Base-by-base conservation (phyloP, 805 yeast genomes). In the Kluyveromyces lactis region DNA sequence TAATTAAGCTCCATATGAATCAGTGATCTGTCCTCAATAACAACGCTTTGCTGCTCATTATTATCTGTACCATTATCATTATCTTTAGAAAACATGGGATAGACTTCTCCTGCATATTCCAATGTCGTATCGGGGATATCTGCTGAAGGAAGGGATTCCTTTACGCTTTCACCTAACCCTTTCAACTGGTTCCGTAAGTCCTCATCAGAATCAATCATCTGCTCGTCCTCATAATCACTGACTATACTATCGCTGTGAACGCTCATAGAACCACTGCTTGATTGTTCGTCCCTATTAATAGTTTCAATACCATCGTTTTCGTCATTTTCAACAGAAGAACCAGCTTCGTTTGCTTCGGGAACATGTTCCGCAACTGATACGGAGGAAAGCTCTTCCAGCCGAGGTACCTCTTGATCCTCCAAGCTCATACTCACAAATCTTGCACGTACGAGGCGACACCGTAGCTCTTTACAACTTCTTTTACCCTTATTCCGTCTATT, bases 61-160 rank as follows among this genome's bases (percentile, higher is more conserved):
- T 10, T 16, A 15, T 17, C 34, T n/a, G n/a, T n/a, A 12, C 30
- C n/a, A 27, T 6, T 27, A 13, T 42, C 49, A 9, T 44, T 42
- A 9, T 49, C 49, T 15, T 15, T 27, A 17, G 45, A 45, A 41
- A 57, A 56, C 13, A 58, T 33, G 18, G 51, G 31, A 29, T 53
- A 55, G 2, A 39, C 33, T n/a, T 51, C 55, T 7, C 45, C 47
- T 21, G 45, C 45, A 41, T 49, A 53, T 4, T 46, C 34, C 3
- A 57, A 43, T 2, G 44, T 24, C 6, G 54, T 45, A 26, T 47
- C 49, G 2, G 56, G 52, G 13, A 34, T 3, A 16, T 34, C 30
- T 12, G 23, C 29, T 6, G 30, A 8, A 12, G 30, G 18, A 10
- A 34, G 19, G 11, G 21, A 4, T 16, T 24, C 37, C 9, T 17